Conservation (phyloP, 1,284 basidiomycete species). For the Kwoniella shivajii region DNA sequence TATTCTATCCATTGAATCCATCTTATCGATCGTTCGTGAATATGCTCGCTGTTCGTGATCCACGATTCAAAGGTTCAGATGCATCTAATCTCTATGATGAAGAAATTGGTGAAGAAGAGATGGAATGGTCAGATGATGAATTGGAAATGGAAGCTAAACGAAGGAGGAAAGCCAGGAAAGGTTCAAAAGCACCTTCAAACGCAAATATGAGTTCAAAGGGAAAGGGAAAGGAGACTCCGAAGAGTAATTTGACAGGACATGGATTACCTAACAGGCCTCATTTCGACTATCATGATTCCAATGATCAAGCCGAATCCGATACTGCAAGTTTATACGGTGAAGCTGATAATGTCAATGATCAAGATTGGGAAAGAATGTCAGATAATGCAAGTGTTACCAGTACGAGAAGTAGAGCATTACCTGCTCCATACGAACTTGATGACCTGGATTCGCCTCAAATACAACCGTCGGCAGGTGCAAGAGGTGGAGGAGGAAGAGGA, state of each 20-base stretch:
- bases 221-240: not conserved
- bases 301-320: slow-evolving; percentile 22
- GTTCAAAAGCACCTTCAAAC: slow-evolving; percentile 1
- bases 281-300: slow-evolving; percentile 42
- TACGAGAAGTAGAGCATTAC: slow-evolving; percentile 25
- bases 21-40: slow-evolving; percentile 56
- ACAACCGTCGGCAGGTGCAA: slow-evolving; percentile 5
- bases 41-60: slow-evolving; percentile 54
- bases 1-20: slow-evolving; percentile 56
- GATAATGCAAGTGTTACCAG: slow-evolving; percentile 15
- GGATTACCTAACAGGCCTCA: slow-evolving; percentile 40
- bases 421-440: slow-evolving; percentile 35
- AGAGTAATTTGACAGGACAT: not conserved
- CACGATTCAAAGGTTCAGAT: slow-evolving; percentile 58
- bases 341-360: slow-evolving; percentile 13
- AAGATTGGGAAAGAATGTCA: slow-evolving; percentile 24
- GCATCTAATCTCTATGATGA: slow-evolving; percentile 61
- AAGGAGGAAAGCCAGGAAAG: slow-evolving; percentile 38
- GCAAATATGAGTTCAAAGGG: not conserved
- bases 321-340: slow-evolving; percentile 35
- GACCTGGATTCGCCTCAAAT: slow-evolving; percentile 1
- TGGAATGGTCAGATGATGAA: slow-evolving; percentile 62
- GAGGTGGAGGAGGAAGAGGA: slow-evolving; percentile 28
- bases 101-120: slow-evolving; percentile 59
- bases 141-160: slow-evolving; percentile 58